phyloP scores from a whole-genome alignment of 495 filamentous ascomycete genomes.

The Penicillium antarcticum region DNA sequence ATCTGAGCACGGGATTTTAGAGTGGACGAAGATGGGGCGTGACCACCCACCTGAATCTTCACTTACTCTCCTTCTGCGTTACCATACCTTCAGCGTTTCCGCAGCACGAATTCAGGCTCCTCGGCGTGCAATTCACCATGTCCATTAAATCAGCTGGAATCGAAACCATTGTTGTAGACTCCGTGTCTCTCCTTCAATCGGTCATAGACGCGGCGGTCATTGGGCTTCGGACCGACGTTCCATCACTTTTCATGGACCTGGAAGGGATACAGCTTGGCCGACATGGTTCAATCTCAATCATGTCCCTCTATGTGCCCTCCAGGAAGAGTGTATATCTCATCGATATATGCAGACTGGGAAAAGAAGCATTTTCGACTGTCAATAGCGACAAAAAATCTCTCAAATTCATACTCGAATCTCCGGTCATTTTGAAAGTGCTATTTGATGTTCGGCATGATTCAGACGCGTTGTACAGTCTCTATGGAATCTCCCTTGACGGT shows the following conservation, averaged over 20 bases:
- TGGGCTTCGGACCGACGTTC: background rate
- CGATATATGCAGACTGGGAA: slow-evolving; percentile 46
- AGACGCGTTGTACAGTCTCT: slow-evolving; percentile 50
- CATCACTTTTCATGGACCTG: slow-evolving; percentile 50
- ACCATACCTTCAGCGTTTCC: background rate
- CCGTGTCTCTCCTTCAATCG: slow-evolving; percentile 2
- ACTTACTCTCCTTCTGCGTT: background rate
- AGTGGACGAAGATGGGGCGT: too few relatives aligned
- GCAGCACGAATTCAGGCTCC: background rate
- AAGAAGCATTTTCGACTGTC: slow-evolving; percentile 40
- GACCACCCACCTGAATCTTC: background rate
- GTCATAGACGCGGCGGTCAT: slow-evolving; percentile 14
- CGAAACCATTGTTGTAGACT: background rate
- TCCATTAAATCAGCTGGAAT: background rate
- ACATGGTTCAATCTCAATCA: slow-evolving; percentile 47
- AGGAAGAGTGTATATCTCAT: slow-evolving; percentile 35
- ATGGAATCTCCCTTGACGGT: slow-evolving; percentile 32
- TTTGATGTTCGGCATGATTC: slow-evolving; percentile 47
- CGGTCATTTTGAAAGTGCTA: slow-evolving; percentile 23
- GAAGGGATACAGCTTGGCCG: slow-evolving; percentile 51
- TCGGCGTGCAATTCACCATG: background rate
- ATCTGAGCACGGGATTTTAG: too few relatives aligned
- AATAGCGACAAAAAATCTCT: slow-evolving; percentile 33
- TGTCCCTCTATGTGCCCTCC: slow-evolving; percentile 34
- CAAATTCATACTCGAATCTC: slow-evolving; percentile 48